Evolutionary conservation across 495 filamentous ascomycete genomes (phyloP).

Genomic region (Stereocaulon alpinum): DNA sequence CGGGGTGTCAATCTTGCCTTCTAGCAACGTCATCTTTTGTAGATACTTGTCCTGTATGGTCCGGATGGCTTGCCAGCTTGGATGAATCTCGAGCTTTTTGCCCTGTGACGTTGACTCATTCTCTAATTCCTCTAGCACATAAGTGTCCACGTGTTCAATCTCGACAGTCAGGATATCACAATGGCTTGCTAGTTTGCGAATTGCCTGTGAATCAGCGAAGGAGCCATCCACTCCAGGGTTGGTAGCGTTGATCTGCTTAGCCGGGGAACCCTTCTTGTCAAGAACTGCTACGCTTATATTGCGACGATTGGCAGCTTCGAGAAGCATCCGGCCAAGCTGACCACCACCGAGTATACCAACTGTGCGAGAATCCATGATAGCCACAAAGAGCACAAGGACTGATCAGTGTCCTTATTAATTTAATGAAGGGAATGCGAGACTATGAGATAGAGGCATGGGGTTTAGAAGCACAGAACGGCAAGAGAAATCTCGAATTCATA

Average conservation of each 20-base stretch:
- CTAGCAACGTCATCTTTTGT: slow-evolving; percentile 73
- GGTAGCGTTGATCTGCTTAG: slow-evolving; percentile 80
- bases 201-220: slow-evolving; percentile 67
- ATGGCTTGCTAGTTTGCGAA: slow-evolving; percentile 62
- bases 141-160: slow-evolving; percentile 93
- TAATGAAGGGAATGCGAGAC: background rate
- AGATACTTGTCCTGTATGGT: slow-evolving; percentile 93
- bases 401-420: background rate
- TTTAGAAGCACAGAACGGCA: background rate
- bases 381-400: background rate
- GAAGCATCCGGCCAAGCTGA: slow-evolving; percentile 92
- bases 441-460: background rate
- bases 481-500: background rate
- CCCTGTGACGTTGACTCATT: background rate
- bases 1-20: slow-evolving; percentile 57
- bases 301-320: slow-evolving; percentile 77
- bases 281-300: slow-evolving; percentile 74
- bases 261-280: slow-evolving; percentile 68
- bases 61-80: slow-evolving; percentile 78
- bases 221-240: slow-evolving; percentile 69
- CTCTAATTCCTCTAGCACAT: slow-evolving; percentile 77
- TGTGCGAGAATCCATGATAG: slow-evolving; percentile 4
- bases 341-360: slow-evolving; percentile 33
- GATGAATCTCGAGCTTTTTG: slow-evolving; percentile 45
- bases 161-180: slow-evolving; percentile 91